A percentile compares a stretch with the other conserved stretches of the same genome.
Conservation (phyloP, 148 eudicot species). For the Chenopodium quinoa region DNA sequence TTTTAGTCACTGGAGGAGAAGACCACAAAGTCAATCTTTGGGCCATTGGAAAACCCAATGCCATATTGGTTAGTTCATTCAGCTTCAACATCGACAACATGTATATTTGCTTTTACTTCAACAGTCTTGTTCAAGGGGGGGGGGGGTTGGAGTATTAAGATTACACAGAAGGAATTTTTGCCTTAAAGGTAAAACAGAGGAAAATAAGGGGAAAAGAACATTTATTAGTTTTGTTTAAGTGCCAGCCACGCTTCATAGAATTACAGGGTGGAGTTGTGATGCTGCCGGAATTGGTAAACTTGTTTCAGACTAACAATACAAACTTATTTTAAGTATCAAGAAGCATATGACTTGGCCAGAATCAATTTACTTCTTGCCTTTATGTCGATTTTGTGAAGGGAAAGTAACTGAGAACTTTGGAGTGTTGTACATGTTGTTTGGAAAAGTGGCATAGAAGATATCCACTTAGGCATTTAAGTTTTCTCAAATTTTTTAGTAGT, state of each 20-base stretch:
- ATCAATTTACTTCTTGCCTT: neutral
- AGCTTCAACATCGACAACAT: too few relatives aligned
- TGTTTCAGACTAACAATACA: too few relatives aligned
- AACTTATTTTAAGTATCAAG: neutral
- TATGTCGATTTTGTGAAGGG: neutral
- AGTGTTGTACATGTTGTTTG: neutral
- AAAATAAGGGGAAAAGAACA: neutral
- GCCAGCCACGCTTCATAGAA: too few relatives aligned
- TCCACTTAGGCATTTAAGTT: neutral
- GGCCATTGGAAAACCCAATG: conserved; percentile 98
- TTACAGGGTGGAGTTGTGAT: too few relatives aligned
- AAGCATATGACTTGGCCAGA: neutral
- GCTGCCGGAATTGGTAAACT: too few relatives aligned
- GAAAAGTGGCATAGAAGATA: too few relatives aligned
- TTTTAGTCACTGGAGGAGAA: conserved; percentile 96
- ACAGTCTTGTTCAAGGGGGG: too few relatives aligned
- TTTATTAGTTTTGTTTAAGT: too few relatives aligned
- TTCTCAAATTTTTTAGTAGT: neutral
- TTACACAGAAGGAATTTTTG: too few relatives aligned
- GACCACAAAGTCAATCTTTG: conserved; percentile 98
- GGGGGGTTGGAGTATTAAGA: too few relatives aligned
- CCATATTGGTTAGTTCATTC: conserved; percentile 67
- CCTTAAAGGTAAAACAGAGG: too few relatives aligned
- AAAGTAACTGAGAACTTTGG: neutral
- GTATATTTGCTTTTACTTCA: neutral